Evolutionary conservation across 148 eudicot genomes (phyloP).

Genomic region (Rhododendron henanense): DNA sequence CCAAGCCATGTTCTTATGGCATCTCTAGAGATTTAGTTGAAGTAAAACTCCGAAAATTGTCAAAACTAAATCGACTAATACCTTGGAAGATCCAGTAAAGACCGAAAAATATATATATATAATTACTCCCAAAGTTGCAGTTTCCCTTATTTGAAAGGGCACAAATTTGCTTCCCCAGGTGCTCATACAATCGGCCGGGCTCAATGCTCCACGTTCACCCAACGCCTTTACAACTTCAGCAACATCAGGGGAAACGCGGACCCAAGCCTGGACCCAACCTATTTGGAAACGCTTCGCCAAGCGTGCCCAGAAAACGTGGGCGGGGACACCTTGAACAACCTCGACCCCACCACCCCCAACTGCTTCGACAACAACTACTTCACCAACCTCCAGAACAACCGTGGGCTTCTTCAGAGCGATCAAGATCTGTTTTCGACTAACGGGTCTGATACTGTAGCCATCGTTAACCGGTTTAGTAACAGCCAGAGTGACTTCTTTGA

Average conservation of each 20-base stretch:
- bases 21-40: not conserved
- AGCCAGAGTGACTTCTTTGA: constrained; percentile 26
- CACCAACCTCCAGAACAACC: constrained; percentile 23
- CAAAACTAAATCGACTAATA: no score
- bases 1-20: not conserved
- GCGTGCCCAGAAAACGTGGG: constrained; percentile 27
- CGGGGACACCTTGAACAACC: constrained; percentile 9
- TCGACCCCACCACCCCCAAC: constrained; percentile 22
- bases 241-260: constrained; percentile 28
- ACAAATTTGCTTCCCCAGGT: constrained; percentile 13
- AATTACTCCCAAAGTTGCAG: not conserved
- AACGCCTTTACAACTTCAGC: constrained; percentile 35
- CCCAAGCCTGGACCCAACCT: constrained; percentile 26
- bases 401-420: constrained; percentile 27
- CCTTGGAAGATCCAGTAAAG: not conserved
- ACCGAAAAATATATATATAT: not conserved
- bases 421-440: constrained; percentile 24
- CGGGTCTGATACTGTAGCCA: constrained; percentile 15
- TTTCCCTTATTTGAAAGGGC: not conserved
- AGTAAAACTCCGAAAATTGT: not conserved
- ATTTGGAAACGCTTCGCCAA: constrained; percentile 15
- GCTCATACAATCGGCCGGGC: constrained; percentile 49
- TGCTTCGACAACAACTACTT: constrained; percentile 29
- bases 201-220: constrained; percentile 24
- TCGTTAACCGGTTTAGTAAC: constrained; percentile 15